These are phyloP conservation scores for Aspergillus bertholletiae DNA, from an alignment of 495 filamentous ascomycete genomes.

Conservation along the genomic window DNA sequence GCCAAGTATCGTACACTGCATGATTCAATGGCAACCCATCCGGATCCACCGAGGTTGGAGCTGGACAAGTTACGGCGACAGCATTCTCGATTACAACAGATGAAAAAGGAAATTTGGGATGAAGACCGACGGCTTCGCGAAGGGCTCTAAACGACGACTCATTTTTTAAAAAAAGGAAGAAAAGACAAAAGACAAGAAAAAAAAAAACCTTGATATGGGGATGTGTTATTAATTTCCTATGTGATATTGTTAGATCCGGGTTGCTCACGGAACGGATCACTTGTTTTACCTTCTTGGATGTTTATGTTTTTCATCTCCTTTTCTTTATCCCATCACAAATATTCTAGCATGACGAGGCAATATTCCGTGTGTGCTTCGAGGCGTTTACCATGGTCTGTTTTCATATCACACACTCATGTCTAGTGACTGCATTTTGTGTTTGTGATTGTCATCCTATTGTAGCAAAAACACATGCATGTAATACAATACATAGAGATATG, in stretches of 20 bases:
- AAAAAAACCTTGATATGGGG: too few species aligned
- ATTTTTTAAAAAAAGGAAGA: not conserved
- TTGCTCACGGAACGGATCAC: constrained; percentile 9
- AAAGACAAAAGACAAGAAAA: not conserved
- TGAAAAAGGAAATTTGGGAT: constrained; percentile 68
- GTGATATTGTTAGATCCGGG: constrained; percentile 1
- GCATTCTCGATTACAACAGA: constrained; percentile 53
- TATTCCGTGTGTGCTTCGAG: constrained; percentile 6
- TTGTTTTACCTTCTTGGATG: not conserved
- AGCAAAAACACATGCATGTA: constrained; percentile 11
- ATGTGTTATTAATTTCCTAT: constrained; percentile 3
- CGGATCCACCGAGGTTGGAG: constrained; percentile 52
- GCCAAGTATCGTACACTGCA: constrained; percentile 61
- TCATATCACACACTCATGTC: constrained; percentile 6
- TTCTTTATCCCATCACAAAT: not conserved
- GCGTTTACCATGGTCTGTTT: constrained; percentile 13
- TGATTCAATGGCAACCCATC: constrained; percentile 47
- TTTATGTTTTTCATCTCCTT: not conserved
- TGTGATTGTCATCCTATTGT: not conserved
- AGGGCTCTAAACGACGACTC: constrained; percentile 14
- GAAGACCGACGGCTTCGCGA: constrained; percentile 33
- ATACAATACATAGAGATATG: constrained; percentile 13
- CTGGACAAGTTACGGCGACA: constrained; percentile 56
- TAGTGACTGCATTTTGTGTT: constrained; percentile 14
- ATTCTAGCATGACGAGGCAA: constrained; percentile 12